phyloP scores from a whole-genome alignment of 305 asterid genomes.

The Solanum hybrid region DNA sequence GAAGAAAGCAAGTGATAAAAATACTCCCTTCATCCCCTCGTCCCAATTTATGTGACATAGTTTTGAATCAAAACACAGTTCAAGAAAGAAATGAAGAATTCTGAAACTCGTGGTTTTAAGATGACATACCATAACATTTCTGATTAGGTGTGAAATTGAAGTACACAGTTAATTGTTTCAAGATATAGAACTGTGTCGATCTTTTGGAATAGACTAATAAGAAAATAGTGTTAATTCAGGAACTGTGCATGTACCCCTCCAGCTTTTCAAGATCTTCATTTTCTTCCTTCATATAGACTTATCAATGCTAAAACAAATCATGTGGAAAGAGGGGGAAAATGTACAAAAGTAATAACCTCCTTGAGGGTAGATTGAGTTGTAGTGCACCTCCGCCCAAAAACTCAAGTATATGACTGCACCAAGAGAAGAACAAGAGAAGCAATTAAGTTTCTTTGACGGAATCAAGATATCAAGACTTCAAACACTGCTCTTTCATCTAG shows the following conservation, averaged over 20 bases:
- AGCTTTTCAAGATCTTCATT: background rate
- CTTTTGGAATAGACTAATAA: background rate
- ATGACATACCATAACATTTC: background rate
- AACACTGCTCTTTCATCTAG: background rate
- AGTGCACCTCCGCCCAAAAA: conserved; percentile 99
- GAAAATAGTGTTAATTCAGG: background rate
- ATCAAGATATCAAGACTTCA: background rate
- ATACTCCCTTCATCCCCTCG: background rate
- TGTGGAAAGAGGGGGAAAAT: background rate
- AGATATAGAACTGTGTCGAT: background rate
- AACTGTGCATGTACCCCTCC: background rate
- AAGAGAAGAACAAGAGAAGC: conserved; percentile 1
- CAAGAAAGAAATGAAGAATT: background rate
- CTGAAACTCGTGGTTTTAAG: background rate
- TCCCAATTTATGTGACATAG: background rate
- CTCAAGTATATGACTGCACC: conserved; percentile 69
- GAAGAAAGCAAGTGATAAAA: background rate
- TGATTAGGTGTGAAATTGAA: background rate
- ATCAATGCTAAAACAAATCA: background rate
- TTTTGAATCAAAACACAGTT: background rate
- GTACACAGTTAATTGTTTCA: background rate
- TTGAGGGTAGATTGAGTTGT: conserved; percentile 85
- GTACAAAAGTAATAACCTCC: conserved; percentile 45
- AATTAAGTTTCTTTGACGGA: background rate
- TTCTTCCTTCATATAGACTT: background rate